Evolutionary conservation across 805 yeast genomes (phyloP).

Genomic region (Teunomyces pallodes): DNA sequence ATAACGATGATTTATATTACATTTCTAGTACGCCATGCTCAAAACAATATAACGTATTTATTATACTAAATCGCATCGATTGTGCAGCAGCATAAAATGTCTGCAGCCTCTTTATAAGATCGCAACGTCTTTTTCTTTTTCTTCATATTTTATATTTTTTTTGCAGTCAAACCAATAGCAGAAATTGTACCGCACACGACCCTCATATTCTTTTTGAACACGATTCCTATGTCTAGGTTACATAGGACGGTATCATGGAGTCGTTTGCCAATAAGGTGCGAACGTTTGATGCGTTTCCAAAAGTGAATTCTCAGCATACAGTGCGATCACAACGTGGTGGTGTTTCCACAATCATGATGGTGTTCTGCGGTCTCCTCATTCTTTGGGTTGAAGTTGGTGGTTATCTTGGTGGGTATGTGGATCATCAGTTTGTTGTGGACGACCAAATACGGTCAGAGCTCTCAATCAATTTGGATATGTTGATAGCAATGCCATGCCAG

Average conservation of each 20-base stretch:
- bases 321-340: constrained; percentile 80
- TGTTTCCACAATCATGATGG: constrained; percentile 61
- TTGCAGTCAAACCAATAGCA: background rate
- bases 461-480: constrained; percentile 72
- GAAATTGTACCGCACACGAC: background rate
- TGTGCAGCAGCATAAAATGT: no score
- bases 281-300: constrained; percentile 48
- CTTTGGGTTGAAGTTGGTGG: constrained; percentile 85
- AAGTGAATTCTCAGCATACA: constrained; percentile 51
- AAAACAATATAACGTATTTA: no score
- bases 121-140: no score
- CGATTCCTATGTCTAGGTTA: background rate
- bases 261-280: constrained; percentile 37
- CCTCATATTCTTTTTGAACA: background rate
- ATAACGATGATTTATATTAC: no score
- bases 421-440: constrained; percentile 77
- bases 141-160: no score
- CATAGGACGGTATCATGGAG: constrained; percentile 24
- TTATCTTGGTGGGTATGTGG: constrained; percentile 76
- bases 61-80: no score
- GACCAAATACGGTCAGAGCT: constrained; percentile 53
- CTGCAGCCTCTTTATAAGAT: no score
- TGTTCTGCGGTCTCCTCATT: constrained; percentile 60
- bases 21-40: no score
- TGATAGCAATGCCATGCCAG: constrained; percentile 83